These are phyloP conservation scores for Vicia villosa DNA, from an alignment of 306 rosid species.

Conservation along the genomic window DNA sequence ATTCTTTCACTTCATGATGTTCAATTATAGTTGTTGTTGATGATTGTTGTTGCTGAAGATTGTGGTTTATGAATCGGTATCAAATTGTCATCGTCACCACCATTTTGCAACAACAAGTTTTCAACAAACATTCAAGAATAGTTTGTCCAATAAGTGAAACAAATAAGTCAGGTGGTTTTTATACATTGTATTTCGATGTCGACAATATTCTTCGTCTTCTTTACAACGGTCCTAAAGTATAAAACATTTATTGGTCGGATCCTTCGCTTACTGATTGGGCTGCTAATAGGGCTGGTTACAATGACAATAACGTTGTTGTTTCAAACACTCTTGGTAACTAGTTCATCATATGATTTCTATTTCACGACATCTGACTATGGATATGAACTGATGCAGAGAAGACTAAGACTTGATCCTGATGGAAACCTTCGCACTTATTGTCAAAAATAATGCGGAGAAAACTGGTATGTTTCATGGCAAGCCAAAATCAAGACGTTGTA, in stretches of 20 bases:
- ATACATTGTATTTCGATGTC: conserved; percentile 46
- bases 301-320: conserved; percentile 47
- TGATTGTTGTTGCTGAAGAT: too few species aligned
- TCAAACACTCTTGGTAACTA: conserved; percentile 49
- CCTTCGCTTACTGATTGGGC: conserved; percentile 48
- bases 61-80: too few species aligned
- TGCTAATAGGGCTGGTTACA: conserved; percentile 42
- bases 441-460: conserved; percentile 11
- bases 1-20: too few species aligned
- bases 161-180: conserved; percentile 56
- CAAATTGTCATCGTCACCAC: too few species aligned
- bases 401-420: conserved; percentile 50
- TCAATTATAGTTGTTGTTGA: too few species aligned
- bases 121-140: conserved; percentile 41
- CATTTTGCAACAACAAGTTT: conserved; percentile 47
- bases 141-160: conserved; percentile 52
- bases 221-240: conserved; percentile 52
- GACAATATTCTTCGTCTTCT: conserved; percentile 54
- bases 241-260: conserved; percentile 57
- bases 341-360: conserved; percentile 50
- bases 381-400: conserved; percentile 34
- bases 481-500: conserved; percentile 45
- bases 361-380: conserved; percentile 50
- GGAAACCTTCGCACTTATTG: conserved; percentile 57
- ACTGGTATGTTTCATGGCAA: conserved; percentile 59